These are phyloP conservation scores for Apiospora phragmitis DNA, from an alignment of 2,329 filamentous ascomycete genomes.

Conservation along the genomic window DNA sequence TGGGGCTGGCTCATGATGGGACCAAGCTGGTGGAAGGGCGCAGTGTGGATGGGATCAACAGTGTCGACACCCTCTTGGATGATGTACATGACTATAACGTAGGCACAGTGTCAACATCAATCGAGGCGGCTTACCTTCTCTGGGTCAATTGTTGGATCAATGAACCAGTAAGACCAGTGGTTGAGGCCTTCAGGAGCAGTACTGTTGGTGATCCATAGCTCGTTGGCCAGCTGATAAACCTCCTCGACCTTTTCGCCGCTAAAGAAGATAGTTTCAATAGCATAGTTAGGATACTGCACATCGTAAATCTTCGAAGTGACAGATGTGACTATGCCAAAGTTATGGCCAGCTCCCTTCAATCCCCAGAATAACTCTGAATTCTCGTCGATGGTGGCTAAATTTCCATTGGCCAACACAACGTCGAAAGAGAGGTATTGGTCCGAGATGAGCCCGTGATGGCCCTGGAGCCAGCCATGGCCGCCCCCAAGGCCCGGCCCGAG, in stretches of 20 bases:
- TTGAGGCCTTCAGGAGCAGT: conserved; percentile 43
- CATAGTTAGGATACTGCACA: conserved; percentile 34
- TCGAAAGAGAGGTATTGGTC: conserved; percentile 55
- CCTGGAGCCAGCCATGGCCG: conserved; percentile 56
- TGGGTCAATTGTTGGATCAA: conserved; percentile 41
- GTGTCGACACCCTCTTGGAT: conserved; percentile 42
- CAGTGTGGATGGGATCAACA: conserved; percentile 41
- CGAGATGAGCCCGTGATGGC: conserved; percentile 51
- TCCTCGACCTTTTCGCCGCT: conserved; percentile 45
- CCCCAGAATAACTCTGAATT: conserved; percentile 58
- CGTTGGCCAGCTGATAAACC: conserved; percentile 38
- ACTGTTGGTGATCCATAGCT: conserved; percentile 39
- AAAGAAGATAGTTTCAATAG: conserved; percentile 42
- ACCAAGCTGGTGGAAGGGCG: conserved; percentile 42
- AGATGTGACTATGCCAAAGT: conserved; percentile 57
- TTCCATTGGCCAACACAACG: conserved; percentile 52
- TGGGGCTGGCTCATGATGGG: conserved; percentile 33
- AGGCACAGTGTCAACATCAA: background rate
- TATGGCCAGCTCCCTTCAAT: conserved; percentile 57
- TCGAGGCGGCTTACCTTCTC: conserved; percentile 32
- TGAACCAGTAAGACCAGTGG: conserved; percentile 52
- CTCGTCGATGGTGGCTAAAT: conserved; percentile 36
- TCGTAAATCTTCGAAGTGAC: conserved; percentile 48
- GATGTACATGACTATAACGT: conserved; percentile 41
- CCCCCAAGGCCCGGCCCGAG: conserved; percentile 56